A percentile compares a stretch with the other conserved stretches of the same genome.
Evolutionary conservation across 306 rosid genomes (phyloP).

Genomic region (Albizia julibrissin): DNA sequence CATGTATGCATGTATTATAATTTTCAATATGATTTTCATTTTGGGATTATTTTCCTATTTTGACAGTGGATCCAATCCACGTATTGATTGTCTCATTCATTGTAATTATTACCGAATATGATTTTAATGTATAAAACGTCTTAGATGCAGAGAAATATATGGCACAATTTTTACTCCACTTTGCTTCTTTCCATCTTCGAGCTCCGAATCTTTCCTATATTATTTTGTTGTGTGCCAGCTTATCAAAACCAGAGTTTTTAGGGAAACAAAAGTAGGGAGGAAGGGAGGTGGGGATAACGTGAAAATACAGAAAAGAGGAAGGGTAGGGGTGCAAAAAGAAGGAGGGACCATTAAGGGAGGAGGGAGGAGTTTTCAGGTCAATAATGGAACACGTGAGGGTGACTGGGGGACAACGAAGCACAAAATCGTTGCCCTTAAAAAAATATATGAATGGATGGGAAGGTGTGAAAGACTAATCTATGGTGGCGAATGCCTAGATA

Average conservation of each 20-base stretch:
- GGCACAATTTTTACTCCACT: not conserved
- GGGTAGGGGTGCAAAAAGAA: constrained; percentile 9
- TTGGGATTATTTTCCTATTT: not conserved
- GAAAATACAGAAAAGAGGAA: not conserved
- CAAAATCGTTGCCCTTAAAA: constrained; percentile 32
- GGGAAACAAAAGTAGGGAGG: not conserved
- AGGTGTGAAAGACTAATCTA: constrained; percentile 1
- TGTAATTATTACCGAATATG: not conserved
- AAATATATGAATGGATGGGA: constrained; percentile 18
- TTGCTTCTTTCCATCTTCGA: not conserved
- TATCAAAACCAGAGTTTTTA: not conserved
- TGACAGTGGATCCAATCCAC: not conserved
- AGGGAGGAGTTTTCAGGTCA: constrained; percentile 13
- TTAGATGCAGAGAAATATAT: not conserved
- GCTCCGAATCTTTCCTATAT: not conserved
- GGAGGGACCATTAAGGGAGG: not conserved
- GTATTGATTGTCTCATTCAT: not conserved
- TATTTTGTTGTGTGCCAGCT: not conserved
- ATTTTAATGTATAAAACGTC: not conserved
- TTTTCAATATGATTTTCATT: not conserved
- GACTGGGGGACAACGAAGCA: constrained; percentile 30
- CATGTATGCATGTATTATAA: not conserved
- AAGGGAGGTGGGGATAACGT: not conserved
- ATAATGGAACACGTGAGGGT: constrained; percentile 49
- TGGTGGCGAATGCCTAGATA: not conserved